phyloP scores from a whole-genome alignment of 345 rosid genomes.

The Acer campestre region DNA sequence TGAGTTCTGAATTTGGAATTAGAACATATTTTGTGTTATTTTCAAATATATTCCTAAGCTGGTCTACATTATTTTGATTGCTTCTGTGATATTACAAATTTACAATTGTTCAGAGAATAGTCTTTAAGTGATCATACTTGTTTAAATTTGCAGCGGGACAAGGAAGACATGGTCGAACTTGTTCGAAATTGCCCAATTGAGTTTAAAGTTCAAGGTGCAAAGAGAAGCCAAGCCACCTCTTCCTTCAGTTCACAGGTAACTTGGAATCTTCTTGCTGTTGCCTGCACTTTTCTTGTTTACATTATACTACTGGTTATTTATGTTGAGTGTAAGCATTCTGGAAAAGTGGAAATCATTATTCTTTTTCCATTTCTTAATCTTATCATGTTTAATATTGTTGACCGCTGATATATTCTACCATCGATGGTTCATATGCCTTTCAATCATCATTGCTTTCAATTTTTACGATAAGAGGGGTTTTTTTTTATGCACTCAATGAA shows the following conservation, averaged over 20 bases:
- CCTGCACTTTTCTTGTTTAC: neutral
- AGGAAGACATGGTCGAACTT: slow-evolving; percentile 78
- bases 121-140: slow-evolving; percentile 16
- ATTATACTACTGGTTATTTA: neutral
- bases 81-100: slow-evolving; percentile 5
- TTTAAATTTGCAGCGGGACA: slow-evolving; percentile 63
- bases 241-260: slow-evolving; percentile 67
- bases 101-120: neutral
- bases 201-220: slow-evolving; percentile 91
- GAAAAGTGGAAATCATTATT: neutral
- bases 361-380: neutral
- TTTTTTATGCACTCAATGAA: neutral
- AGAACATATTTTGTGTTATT: neutral
- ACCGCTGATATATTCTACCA: neutral
- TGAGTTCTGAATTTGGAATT: neutral
- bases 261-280: slow-evolving; percentile 9
- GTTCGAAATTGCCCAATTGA: slow-evolving; percentile 74
- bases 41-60: too few relatives aligned
- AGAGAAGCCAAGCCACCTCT: slow-evolving; percentile 93
- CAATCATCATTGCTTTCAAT: too few relatives aligned
- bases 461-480: neutral
- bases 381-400: neutral
- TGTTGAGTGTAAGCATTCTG: neutral
- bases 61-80: slow-evolving; percentile 1
- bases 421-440: neutral